These are phyloP conservation scores for Diospyros kaki DNA, from an alignment of 148 eudicot genomes.

Conservation along the genomic window DNA sequence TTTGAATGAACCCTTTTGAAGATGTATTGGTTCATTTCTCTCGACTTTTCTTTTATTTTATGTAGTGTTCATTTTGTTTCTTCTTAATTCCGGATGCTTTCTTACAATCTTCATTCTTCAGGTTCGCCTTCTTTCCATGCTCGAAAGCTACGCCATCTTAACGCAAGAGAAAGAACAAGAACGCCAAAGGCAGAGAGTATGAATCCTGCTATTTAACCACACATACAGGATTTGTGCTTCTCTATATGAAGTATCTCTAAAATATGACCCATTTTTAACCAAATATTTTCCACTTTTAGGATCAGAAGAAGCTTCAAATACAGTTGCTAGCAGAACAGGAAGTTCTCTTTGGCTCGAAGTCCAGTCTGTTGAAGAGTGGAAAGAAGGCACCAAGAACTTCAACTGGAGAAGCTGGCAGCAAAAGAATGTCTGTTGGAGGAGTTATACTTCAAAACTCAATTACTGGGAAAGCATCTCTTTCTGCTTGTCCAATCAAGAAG, in stretches of 20 bases:
- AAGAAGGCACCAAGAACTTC: slow-evolving; percentile 49
- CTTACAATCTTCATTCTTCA: slow-evolving; percentile 17
- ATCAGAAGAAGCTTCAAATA: slow-evolving; percentile 75
- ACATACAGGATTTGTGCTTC: not conserved
- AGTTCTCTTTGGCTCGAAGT: slow-evolving; percentile 83
- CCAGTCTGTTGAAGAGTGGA: slow-evolving; percentile 68
- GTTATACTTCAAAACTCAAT: slow-evolving; percentile 34
- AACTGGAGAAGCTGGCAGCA: slow-evolving; percentile 30
- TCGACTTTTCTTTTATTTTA: not conserved
- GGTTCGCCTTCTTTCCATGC: slow-evolving; percentile 62
- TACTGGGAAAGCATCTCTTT: slow-evolving; percentile 27
- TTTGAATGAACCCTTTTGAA: not conserved
- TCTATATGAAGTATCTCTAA: not conserved
- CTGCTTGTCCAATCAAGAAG: slow-evolving; percentile 33
- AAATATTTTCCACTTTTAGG: slow-evolving; percentile 29
- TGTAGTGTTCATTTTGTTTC: not conserved
- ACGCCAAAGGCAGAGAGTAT: slow-evolving; percentile 67
- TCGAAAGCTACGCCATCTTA: slow-evolving; percentile 55
- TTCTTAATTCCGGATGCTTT: not conserved
- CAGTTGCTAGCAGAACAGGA: slow-evolving; percentile 70
- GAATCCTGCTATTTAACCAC: slow-evolving; percentile 4
- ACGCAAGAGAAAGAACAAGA: slow-evolving; percentile 74
- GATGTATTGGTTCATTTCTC: not conserved
- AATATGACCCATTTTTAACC: not conserved
- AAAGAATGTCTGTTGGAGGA: slow-evolving; percentile 51